phyloP scores from a whole-genome alignment of 306 rosid genomes.

The Sophora flavescens region DNA sequence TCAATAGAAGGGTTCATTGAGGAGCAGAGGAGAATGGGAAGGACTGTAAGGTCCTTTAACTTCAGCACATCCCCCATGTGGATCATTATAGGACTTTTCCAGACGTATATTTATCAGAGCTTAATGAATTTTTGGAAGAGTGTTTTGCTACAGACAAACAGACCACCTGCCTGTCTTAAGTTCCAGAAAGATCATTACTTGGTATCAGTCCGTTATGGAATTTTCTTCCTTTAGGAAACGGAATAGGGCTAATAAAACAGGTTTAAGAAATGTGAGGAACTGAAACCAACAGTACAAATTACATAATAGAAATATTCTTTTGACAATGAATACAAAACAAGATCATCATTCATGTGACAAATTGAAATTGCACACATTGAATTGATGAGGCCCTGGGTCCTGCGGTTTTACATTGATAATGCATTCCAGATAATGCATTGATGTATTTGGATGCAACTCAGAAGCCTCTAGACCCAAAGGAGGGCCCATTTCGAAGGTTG shows the following conservation, averaged over 20 bases:
- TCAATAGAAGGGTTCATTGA: conserved; percentile 74
- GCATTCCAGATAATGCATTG: not conserved
- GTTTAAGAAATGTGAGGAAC: not conserved
- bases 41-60: conserved; percentile 63
- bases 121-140: conserved; percentile 54
- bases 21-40: conserved; percentile 75
- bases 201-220: not conserved
- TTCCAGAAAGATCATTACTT: not conserved
- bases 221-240: not conserved
- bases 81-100: conserved; percentile 88
- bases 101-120: conserved; percentile 61
- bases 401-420: conserved; percentile 25
- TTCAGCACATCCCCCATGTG: conserved; percentile 83
- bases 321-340: conserved; percentile 15
- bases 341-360: not conserved
- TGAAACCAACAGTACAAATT: not conserved
- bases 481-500: no score
- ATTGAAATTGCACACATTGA: not conserved
- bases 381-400: not conserved
- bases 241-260: not conserved
- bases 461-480: no score
- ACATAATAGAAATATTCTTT: conserved; percentile 10
- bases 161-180: not conserved
- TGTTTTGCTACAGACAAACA: conserved; percentile 45
- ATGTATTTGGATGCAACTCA: no score